Percentiles rank a stretch among this genome's conserved stretches.
These are phyloP conservation scores for Novakomyces olei DNA, from an alignment of 805 yeast genomes.

Conservation along the genomic window DNA sequence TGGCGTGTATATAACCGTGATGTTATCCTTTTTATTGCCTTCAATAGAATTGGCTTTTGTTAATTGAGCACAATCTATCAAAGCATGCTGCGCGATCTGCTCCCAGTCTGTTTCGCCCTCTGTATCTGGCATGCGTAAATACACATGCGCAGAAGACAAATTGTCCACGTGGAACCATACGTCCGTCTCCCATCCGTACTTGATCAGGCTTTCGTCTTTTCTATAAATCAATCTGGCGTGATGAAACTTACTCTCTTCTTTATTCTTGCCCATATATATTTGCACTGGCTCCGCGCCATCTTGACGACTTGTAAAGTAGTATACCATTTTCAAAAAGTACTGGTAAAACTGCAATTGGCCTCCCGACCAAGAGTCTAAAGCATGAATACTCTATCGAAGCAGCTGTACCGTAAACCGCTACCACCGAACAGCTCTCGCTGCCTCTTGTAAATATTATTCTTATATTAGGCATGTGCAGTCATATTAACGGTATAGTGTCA, in stretches of 20 bases:
- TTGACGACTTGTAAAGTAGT: slow-evolving; percentile 21
- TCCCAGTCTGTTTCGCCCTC: slow-evolving; percentile 24
- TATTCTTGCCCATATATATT: slow-evolving; percentile 53
- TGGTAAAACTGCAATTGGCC: too few species aligned
- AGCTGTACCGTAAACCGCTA: too few species aligned
- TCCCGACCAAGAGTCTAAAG: too few species aligned
- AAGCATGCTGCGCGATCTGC: slow-evolving; percentile 28
- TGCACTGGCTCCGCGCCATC: slow-evolving; percentile 18
- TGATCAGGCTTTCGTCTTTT: slow-evolving; percentile 30
- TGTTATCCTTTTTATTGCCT: slow-evolving; percentile 46
- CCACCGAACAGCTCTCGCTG: too few species aligned
- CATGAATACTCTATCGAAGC: too few species aligned
- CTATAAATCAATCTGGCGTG: neutral
- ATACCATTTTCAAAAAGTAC: slow-evolving; percentile 19
- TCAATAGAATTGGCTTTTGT: slow-evolving; percentile 59
- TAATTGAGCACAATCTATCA: slow-evolving; percentile 41
- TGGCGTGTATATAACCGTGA: slow-evolving; percentile 51
- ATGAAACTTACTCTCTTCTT: slow-evolving; percentile 13
- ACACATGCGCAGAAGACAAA: slow-evolving; percentile 56
- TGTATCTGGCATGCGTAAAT: slow-evolving; percentile 33
- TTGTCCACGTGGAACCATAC: slow-evolving; percentile 70
- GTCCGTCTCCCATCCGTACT: slow-evolving; percentile 41
- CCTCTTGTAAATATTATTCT: too few species aligned
- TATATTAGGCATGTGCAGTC: too few species aligned
- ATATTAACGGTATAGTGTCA: too few species aligned